Evolutionary conservation across 1,139 yeast species (phyloP).

Genomic region (Magnusiomyces suaveolens): DNA sequence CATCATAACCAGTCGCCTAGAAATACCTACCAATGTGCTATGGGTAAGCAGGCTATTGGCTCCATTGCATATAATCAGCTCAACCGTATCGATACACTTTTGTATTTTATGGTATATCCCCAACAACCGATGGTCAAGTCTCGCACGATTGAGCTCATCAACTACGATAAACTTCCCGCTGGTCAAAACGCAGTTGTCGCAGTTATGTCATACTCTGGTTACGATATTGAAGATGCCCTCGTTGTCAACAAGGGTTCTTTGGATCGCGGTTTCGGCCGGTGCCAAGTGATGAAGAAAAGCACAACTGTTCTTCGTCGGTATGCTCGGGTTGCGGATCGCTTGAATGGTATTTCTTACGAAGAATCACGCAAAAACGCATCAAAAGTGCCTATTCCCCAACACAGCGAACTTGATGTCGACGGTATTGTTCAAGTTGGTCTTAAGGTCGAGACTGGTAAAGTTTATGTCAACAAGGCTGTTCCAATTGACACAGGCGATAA

Average conservation of each 20-base stretch:
- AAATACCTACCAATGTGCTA: constrained; percentile 98
- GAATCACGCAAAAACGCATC: constrained; percentile 32
- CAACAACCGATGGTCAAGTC: constrained; percentile 99
- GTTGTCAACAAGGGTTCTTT: constrained; percentile 86
- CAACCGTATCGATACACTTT: constrained; percentile 85
- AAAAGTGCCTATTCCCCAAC: constrained; percentile 68
- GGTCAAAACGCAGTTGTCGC: constrained; percentile 99
- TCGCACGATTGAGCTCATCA: constrained; percentile 88
- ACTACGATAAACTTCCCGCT: constrained; percentile 94
- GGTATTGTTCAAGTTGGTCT: constrained; percentile 97
- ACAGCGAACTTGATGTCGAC: constrained; percentile 80
- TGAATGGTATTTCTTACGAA: constrained; percentile 84
- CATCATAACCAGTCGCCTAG: constrained; percentile 98
- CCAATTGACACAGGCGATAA: constrained; percentile 77
- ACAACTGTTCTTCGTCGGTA: constrained; percentile 83
- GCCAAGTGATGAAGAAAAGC: constrained; percentile 92
- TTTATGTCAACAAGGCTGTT: constrained; percentile 82
- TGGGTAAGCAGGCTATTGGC: constrained; percentile 99
- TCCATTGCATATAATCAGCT: constrained; percentile 97
- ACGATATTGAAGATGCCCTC: constrained; percentile 98
- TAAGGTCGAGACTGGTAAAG: constrained; percentile 84
- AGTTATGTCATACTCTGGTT: constrained; percentile 97
- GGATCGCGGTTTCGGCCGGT: constrained; percentile 96
- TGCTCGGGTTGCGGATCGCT: constrained; percentile 85
- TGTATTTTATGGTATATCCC: constrained; percentile 94